These are phyloP conservation scores for Pyronema domesticum DNA, from an alignment of 495 filamentous ascomycete genomes.

Conservation along the genomic window DNA sequence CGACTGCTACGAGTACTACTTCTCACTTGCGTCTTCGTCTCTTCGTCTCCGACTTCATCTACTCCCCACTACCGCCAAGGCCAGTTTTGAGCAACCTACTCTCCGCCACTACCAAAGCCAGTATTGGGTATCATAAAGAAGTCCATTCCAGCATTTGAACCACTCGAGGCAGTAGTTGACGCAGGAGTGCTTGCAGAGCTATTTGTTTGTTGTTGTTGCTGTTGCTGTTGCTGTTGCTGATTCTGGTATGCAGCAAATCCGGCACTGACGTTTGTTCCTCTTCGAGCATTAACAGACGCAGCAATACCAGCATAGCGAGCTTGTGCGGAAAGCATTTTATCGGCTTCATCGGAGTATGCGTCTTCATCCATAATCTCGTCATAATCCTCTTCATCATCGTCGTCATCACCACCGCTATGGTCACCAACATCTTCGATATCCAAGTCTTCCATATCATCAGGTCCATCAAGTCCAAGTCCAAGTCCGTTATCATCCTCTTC, in stretches of 20 bases:
- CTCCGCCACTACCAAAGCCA: conserved; percentile 1
- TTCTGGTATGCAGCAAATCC: not conserved
- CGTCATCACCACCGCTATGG: not conserved
- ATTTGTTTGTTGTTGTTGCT: not conserved
- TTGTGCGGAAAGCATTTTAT: not conserved
- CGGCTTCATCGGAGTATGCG: not conserved
- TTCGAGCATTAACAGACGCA: not conserved
- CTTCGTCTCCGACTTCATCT: no score
- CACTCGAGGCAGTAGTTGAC: conserved; percentile 14
- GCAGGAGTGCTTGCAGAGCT: conserved; percentile 11
- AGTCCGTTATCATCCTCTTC: conserved; percentile 11
- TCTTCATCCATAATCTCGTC: not conserved
- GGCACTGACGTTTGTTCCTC: not conserved
- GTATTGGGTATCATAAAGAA: conserved; percentile 24
- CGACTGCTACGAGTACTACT: no score
- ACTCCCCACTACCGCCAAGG: no score
- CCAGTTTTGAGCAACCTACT: not conserved
- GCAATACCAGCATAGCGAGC: not conserved
- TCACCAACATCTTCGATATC: not conserved
- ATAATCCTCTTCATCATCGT: conserved; percentile 3
- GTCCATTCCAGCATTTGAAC: conserved; percentile 8
- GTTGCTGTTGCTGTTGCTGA: not conserved
- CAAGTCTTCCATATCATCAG: conserved; percentile 3
- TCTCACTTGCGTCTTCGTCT: no score
- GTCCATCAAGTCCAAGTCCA: not conserved